A percentile compares a stretch with the other conserved stretches of the same genome.
Conservation (phyloP, 768 basidiomycete genomes). For the Trametes meyenii region DNA sequence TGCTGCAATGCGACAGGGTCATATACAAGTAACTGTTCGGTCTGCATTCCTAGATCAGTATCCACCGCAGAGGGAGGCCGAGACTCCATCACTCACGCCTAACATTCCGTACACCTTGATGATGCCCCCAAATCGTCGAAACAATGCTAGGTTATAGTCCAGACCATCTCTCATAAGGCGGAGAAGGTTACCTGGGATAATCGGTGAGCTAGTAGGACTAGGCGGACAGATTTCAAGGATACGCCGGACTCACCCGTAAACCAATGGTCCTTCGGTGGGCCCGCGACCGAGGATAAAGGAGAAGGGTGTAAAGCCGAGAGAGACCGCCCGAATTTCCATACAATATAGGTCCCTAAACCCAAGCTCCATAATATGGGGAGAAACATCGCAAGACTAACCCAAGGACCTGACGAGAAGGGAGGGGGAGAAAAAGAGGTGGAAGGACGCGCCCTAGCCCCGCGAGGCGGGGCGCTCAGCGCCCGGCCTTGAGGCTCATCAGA, state of each 20-base stretch:
- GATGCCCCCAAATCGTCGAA: conserved; percentile 37
- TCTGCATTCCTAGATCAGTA: conserved; percentile 1
- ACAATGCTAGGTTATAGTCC: conserved; percentile 36
- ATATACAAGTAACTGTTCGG: conserved; percentile 23
- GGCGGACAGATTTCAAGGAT: not conserved
- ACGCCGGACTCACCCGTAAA: conserved; percentile 31
- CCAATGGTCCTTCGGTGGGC: conserved; percentile 41
- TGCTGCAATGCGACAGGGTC: conserved; percentile 29
- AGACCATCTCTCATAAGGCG: conserved; percentile 38
- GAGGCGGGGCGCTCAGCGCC: too few species aligned
- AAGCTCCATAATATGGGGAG: too few species aligned
- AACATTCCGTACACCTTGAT: conserved; percentile 40
- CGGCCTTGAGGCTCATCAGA: too few species aligned
- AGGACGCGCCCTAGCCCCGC: too few species aligned
- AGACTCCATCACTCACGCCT: conserved; percentile 30
- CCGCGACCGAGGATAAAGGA: conserved; percentile 22
- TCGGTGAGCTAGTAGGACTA: not conserved
- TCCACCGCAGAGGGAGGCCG: not conserved
- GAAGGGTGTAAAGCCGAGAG: too few species aligned
- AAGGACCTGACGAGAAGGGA: too few species aligned
- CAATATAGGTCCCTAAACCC: too few species aligned
- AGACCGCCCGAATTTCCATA: not conserved
- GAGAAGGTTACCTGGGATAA: conserved; percentile 36
- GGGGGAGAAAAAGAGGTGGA: too few species aligned
- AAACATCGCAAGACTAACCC: too few species aligned